phyloP scores from a whole-genome alignment of 768 basidiomycete genomes.

The Podaxis sp. region DNA sequence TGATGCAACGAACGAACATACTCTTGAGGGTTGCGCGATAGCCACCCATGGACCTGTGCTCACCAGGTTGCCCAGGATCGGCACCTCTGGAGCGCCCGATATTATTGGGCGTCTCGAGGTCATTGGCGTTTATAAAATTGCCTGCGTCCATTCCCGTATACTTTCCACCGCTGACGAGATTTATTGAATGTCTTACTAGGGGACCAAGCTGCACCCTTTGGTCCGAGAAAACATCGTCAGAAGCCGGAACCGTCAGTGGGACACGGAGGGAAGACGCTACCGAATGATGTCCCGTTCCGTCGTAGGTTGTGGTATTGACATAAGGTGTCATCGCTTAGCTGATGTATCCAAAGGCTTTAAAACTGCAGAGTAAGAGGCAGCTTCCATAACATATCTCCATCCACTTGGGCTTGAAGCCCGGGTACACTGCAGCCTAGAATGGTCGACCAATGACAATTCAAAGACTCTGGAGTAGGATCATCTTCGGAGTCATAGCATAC shows the following conservation, averaged over 20 bases:
- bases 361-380: background rate
- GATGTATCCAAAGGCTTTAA: background rate
- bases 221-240: background rate
- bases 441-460: background rate
- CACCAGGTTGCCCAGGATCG: background rate
- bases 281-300: background rate
- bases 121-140: background rate
- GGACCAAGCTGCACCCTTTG: conserved; percentile 3
- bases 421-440: background rate
- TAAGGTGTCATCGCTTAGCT: background rate
- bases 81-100: conserved; percentile 2
- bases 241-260: background rate
- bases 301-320: background rate
- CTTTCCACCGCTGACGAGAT: background rate
- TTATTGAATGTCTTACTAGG: background rate
- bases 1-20: conserved; percentile 5
- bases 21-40: conserved; percentile 32
- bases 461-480: background rate
- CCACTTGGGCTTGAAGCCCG: background rate
- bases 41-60: conserved; percentile 25
- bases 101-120: conserved; percentile 12
- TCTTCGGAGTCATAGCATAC: background rate
- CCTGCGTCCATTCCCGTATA: too few species aligned
- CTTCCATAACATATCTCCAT: background rate
- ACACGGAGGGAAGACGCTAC: background rate